A percentile compares a stretch with the other conserved stretches of the same genome.
phyloP scores from a whole-genome alignment of 1,284 basidiomycete genomes.

The Hymenochaete sp. region DNA sequence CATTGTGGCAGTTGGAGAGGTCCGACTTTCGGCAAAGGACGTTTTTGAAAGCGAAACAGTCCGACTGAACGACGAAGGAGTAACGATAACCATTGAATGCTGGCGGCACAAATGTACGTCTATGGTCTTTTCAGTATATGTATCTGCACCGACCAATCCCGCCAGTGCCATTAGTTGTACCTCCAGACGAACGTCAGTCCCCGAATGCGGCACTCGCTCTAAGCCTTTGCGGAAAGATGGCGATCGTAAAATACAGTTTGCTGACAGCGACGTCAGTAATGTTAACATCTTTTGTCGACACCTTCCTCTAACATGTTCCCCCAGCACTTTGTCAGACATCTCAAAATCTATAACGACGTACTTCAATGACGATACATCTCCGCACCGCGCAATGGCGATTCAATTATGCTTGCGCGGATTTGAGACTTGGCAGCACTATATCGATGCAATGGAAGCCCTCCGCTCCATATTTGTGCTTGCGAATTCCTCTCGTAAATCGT shows the following conservation, averaged over 20 bases:
- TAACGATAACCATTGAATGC: conserved; percentile 48
- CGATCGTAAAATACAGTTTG: conserved; percentile 71
- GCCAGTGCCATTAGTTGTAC: conserved; percentile 64
- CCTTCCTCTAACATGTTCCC: neutral
- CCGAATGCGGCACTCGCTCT: conserved; percentile 57
- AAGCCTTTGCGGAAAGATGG: conserved; percentile 77
- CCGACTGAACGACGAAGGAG: conserved; percentile 58
- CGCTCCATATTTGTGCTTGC: conserved; percentile 80
- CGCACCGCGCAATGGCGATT: conserved; percentile 68
- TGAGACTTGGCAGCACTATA: conserved; percentile 88
- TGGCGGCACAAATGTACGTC: conserved; percentile 65
- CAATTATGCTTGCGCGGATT: conserved; percentile 89
- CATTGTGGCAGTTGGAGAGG: conserved; percentile 39
- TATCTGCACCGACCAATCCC: neutral
- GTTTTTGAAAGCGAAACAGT: conserved; percentile 70
- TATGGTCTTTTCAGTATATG: neutral
- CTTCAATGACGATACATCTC: conserved; percentile 62
- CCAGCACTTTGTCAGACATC: conserved; percentile 73
- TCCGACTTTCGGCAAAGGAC: conserved; percentile 65
- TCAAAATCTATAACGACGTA: conserved; percentile 75
- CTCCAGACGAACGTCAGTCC: conserved; percentile 45
- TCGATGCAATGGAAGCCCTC: conserved; percentile 86
- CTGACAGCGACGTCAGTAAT: conserved; percentile 66
- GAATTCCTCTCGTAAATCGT: conserved; percentile 63
- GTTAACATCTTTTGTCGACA: neutral